phyloP scores from a whole-genome alignment of 495 filamentous ascomycete species.

The Xylaria telfairii region DNA sequence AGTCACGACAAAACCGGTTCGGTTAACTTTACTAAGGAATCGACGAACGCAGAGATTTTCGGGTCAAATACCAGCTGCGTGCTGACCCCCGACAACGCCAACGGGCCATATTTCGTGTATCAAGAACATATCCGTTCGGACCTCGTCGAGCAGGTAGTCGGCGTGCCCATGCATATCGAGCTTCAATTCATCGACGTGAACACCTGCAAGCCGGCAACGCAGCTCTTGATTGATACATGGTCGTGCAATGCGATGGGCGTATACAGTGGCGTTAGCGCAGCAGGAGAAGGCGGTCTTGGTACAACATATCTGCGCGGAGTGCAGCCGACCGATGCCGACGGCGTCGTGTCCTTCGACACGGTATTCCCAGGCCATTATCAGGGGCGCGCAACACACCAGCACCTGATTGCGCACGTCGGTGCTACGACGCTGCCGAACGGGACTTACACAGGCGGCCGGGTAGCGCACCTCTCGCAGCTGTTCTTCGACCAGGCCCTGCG shows the following conservation, averaged over 20 bases:
- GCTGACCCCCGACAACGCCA: conserved; percentile 47
- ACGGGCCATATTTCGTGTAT: conserved; percentile 51
- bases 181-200: conserved; percentile 62
- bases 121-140: conserved; percentile 59
- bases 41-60: conserved; percentile 58
- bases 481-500: conserved; percentile 63
- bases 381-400: conserved; percentile 65
- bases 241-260: conserved; percentile 63
- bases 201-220: conserved; percentile 58
- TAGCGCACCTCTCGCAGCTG: conserved; percentile 61
- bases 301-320: conserved; percentile 60
- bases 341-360: conserved; percentile 62
- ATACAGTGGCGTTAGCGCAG: conserved; percentile 53
- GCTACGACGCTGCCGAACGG: conserved; percentile 46
- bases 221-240: conserved; percentile 63
- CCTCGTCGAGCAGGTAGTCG: conserved; percentile 52
- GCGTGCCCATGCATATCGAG: conserved; percentile 60
- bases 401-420: conserved; percentile 58
- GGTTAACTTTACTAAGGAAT: conserved; percentile 47
- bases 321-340: conserved; percentile 56
- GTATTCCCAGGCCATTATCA: conserved; percentile 67
- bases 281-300: conserved; percentile 46
- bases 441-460: conserved; percentile 54
- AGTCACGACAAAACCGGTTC: conserved; percentile 44
- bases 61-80: conserved; percentile 46